These are phyloP conservation scores for Flaveria ramosissima DNA, from an alignment of 129 eudicot genomes.

Conservation along the genomic window DNA sequence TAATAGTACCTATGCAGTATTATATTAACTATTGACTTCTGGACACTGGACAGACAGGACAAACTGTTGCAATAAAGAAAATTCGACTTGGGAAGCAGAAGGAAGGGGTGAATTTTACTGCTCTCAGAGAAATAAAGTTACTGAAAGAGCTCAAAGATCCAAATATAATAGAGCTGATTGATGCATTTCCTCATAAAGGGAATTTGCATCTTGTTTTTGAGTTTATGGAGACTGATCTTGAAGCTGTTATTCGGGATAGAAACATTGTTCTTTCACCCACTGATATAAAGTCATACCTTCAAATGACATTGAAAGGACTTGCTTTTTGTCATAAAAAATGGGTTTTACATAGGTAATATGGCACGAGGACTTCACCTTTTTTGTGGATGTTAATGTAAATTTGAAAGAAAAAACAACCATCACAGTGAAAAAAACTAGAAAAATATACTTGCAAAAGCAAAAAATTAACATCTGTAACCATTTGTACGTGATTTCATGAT, in stretches of 20 bases:
- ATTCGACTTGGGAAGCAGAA: constrained; percentile 96
- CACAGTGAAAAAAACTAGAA: background rate
- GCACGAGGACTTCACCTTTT: background rate
- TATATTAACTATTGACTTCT: constrained; percentile 20
- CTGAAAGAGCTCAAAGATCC: constrained; percentile 96
- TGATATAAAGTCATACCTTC: constrained; percentile 90
- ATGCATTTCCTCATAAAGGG: constrained; percentile 92
- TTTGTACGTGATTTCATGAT: constrained; percentile 7
- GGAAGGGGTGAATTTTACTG: constrained; percentile 98
- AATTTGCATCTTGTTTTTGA: constrained; percentile 95
- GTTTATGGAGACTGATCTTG: constrained; percentile 99
- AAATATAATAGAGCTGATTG: constrained; percentile 80
- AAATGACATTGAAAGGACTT: constrained; percentile 94
- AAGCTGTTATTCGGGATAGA: constrained; percentile 95
- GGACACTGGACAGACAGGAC: constrained; percentile 83
- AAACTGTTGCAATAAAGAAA: constrained; percentile 93
- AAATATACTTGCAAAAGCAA: constrained; percentile 5
- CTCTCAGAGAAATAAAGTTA: constrained; percentile 89
- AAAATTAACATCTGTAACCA: background rate
- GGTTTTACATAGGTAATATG: constrained; percentile 85
- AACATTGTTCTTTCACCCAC: constrained; percentile 88
- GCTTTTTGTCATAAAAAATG: constrained; percentile 93
- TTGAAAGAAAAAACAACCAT: background rate
- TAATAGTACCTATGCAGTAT: constrained; percentile 2
- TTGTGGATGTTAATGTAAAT: background rate